Evolutionary conservation across 139 green algal genomes (phyloP).

Genomic region (Picochlorum sp.): DNA sequence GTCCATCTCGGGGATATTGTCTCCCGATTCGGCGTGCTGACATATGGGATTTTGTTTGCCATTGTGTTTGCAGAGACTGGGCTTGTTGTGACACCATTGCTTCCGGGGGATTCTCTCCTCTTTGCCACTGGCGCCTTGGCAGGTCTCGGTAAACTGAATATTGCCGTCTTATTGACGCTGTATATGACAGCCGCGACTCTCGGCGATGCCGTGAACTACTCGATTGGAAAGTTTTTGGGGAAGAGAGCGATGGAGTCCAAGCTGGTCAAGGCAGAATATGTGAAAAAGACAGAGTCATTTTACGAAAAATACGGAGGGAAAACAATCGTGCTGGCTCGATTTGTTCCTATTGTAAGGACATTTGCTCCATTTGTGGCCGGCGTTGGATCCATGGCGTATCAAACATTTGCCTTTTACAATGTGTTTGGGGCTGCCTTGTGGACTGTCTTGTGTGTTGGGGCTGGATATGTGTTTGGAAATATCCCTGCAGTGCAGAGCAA

Average conservation of each 20-base stretch:
- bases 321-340: conserved; percentile 82
- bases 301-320: conserved; percentile 80
- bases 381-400: conserved; percentile 70
- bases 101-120: conserved; percentile 83
- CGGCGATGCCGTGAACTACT: conserved; percentile 88
- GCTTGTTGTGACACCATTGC: conserved; percentile 80
- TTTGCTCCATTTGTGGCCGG: conserved; percentile 91
- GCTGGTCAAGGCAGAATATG: conserved; percentile 56
- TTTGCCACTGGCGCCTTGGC: conserved; percentile 86
- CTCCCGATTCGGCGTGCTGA: conserved; percentile 45
- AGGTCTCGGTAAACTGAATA: conserved; percentile 60
- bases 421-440: conserved; percentile 76
- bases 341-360: conserved; percentile 88
- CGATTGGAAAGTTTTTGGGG: conserved; percentile 30
- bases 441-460: conserved; percentile 58
- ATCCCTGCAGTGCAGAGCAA: conserved; percentile 83
- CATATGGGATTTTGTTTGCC: conserved; percentile 74
- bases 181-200: conserved; percentile 72
- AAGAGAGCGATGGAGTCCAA: conserved; percentile 35
- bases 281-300: conserved; percentile 73
- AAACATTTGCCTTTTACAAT: conserved; percentile 73
- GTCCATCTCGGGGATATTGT: conserved; percentile 68
- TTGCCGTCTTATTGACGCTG: conserved; percentile 40
- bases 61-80: conserved; percentile 64
- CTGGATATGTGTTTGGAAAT: conserved; percentile 82